Percentiles rank a stretch among this genome's conserved stretches.
Evolutionary conservation across 306 rosid genomes (phyloP).

Genomic region (Oemleria cerasiformis): DNA sequence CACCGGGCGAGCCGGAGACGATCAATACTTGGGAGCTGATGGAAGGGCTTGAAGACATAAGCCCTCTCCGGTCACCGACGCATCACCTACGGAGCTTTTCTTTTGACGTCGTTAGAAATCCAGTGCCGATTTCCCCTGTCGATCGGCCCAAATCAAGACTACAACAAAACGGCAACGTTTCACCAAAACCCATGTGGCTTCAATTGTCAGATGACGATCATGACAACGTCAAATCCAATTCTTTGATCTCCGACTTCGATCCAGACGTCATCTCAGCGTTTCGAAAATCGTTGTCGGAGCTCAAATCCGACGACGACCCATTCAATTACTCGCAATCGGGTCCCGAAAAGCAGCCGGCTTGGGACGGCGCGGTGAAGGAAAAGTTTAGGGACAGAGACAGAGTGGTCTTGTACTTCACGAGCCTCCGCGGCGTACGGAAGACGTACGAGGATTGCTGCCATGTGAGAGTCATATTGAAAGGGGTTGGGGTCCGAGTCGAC

Average conservation of each 20-base stretch:
- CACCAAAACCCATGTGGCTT: slow-evolving; percentile 57
- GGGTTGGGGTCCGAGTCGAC: slow-evolving; percentile 56
- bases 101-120: slow-evolving; percentile 39
- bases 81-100: slow-evolving; percentile 62
- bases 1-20: slow-evolving; percentile 84
- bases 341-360: not conserved
- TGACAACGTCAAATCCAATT: slow-evolving; percentile 27
- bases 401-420: slow-evolving; percentile 70
- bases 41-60: slow-evolving; percentile 89
- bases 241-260: slow-evolving; percentile 42
- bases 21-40: slow-evolving; percentile 87
- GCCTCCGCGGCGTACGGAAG: slow-evolving; percentile 75
- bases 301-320: slow-evolving; percentile 24
- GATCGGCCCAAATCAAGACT: slow-evolving; percentile 35
- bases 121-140: slow-evolving; percentile 17
- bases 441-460: slow-evolving; percentile 87
- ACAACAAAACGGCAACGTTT: slow-evolving; percentile 19
- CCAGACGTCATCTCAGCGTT: slow-evolving; percentile 49
- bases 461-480: slow-evolving; percentile 62
- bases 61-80: slow-evolving; percentile 62
- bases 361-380: not conserved
- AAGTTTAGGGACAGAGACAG: slow-evolving; percentile 30
- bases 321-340: slow-evolving; percentile 21
- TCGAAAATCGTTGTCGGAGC: slow-evolving; percentile 47
- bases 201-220: slow-evolving; percentile 25